Evolutionary conservation across 495 filamentous ascomycete genomes (phyloP).

Genomic region (Darksidea phi): DNA sequence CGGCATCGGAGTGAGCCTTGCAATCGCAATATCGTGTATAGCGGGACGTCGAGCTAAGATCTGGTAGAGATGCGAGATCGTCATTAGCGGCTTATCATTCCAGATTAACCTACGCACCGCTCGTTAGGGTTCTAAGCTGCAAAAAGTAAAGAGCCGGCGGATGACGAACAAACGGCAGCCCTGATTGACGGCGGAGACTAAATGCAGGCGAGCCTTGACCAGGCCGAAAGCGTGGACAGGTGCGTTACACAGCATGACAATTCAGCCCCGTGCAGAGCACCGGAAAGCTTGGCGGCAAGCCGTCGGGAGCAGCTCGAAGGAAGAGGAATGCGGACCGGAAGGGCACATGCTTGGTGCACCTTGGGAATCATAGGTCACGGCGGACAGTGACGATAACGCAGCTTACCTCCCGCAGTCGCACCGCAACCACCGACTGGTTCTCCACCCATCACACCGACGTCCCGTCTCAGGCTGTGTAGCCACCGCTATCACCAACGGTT

Average conservation of each 20-base stretch:
- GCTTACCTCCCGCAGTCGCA: not conserved
- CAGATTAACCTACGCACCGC: constrained; percentile 8
- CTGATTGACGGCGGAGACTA: constrained; percentile 32
- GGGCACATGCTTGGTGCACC: not conserved
- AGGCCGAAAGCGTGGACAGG: constrained; percentile 24
- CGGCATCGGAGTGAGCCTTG: not conserved
- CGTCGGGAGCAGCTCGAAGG: constrained; percentile 13
- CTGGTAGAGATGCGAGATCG: constrained; percentile 17
- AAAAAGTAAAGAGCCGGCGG: not conserved
- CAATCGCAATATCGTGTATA: not conserved
- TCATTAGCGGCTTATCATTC: constrained; percentile 26
- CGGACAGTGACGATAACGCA: not conserved
- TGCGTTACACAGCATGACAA: constrained; percentile 32
- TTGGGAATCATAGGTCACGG: not conserved
- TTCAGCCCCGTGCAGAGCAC: constrained; percentile 16
- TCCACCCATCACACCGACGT: no score
- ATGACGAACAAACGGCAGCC: constrained; percentile 30
- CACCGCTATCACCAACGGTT: constrained; percentile 10
- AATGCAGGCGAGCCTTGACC: constrained; percentile 25
- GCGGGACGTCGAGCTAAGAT: constrained; percentile 11
- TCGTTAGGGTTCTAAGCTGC: not conserved
- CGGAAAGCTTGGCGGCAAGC: constrained; percentile 13
- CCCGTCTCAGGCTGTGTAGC: not conserved
- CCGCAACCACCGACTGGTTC: not conserved
- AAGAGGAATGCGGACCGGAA: not conserved